A percentile compares a stretch with the other conserved stretches of the same genome.
Conservation (phyloP, 768 basidiomycete species). For the Polyporus arcularius region DNA sequence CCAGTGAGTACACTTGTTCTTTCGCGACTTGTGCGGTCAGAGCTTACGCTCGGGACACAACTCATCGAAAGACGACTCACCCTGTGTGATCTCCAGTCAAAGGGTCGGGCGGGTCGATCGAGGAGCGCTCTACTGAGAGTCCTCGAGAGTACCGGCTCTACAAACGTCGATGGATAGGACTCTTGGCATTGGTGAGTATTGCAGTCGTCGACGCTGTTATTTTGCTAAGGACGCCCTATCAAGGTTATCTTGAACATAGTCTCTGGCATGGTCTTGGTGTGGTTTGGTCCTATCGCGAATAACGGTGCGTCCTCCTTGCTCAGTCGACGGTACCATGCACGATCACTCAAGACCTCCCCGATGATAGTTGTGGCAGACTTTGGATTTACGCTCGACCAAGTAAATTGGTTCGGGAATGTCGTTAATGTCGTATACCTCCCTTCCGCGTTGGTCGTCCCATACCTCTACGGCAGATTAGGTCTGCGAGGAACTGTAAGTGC, state of each 20-base stretch:
- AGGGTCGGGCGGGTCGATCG: background rate
- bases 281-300: conserved; percentile 85
- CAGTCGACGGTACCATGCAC: background rate
- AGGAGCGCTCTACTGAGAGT: background rate
- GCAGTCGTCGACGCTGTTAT: background rate
- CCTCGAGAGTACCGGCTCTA: conserved; percentile 58
- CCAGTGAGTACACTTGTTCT: background rate
- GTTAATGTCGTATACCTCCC: conserved; percentile 64
- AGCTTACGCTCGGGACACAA: too few species aligned
- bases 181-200: conserved; percentile 57
- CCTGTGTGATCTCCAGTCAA: background rate
- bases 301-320: conserved; percentile 44
- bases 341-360: background rate
- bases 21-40: background rate
- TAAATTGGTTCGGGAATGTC: conserved; percentile 83
- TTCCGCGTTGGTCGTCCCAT: conserved; percentile 58
- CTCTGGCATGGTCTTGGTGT: conserved; percentile 69
- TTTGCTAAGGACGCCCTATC: background rate
- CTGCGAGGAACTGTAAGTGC: conserved; percentile 60
- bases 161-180: conserved; percentile 65
- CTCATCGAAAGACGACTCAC: background rate
- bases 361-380: conserved; percentile 60
- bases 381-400: conserved; percentile 64
- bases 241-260: conserved; percentile 66
- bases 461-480: conserved; percentile 58